phyloP scores from a whole-genome alignment of 148 eudicot species.

The Cornus controversa region DNA sequence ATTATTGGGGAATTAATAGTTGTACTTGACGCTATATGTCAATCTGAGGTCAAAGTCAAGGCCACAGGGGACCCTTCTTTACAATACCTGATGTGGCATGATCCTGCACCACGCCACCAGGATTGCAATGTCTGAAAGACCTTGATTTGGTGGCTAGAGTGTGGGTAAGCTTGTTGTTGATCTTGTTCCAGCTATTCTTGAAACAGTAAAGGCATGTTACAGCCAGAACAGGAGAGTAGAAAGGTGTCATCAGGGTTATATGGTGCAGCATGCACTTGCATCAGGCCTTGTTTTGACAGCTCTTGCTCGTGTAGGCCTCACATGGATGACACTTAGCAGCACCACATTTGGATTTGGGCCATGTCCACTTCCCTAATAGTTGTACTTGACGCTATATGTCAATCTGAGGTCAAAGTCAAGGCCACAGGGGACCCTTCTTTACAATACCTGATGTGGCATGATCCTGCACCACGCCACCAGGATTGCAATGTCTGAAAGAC shows the following conservation, averaged over 20 bases:
- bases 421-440: not conserved
- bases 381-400: not conserved
- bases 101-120: not conserved
- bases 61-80: not conserved
- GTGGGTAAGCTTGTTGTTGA: not conserved
- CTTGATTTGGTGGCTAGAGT: not conserved
- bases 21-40: not conserved
- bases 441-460: not conserved
- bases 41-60: not conserved
- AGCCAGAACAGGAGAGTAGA: not conserved
- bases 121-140: not conserved
- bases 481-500: not conserved
- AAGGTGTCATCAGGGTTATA: not conserved
- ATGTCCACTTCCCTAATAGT: too few species aligned
- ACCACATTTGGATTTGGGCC: too few species aligned
- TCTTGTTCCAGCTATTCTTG: not conserved
- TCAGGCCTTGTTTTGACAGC: not conserved
- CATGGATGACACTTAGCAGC: too few species aligned
- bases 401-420: not conserved
- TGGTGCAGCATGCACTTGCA: not conserved
- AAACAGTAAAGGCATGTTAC: not conserved
- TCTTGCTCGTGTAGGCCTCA: too few species aligned
- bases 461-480: not conserved
- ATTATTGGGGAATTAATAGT: too few species aligned
- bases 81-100: not conserved